Base-by-base conservation (phyloP, 805 yeast genomes). In the Metschnikowia bowlesiae region DNA sequence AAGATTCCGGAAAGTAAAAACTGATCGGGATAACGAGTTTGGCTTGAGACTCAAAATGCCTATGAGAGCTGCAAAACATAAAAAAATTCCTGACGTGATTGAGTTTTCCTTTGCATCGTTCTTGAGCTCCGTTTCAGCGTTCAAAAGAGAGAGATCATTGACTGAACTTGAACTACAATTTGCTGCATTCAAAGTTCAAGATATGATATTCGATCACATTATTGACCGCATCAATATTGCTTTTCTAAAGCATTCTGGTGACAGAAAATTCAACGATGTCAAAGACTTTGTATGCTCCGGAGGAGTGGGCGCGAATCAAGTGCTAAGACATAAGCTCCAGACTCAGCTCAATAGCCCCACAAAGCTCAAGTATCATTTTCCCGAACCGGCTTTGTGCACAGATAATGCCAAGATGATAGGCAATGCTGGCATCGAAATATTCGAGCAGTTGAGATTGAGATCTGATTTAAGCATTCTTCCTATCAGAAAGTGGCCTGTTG, bases 391-490 rank as follows among this genome's bases (percentile, higher is more conserved):
- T 1, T 70, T 90, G 52, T 94, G 99, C 63, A 89, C 97, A 0
- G 99, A 94, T 62, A 94, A 94, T 65, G 96, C 97, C 0, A 81
- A 89, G 2, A 94, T 94, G 99, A 94, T 94, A 47, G 99, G 97
- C 1, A 89, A 95, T 83, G 96, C 98, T 0, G 99, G 97, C 0
- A 88, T 92, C 8, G 97, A 92, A 64, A 68, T 91, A 16, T 85
- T 71, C 62, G 96, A 90, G 62, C 57, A 63, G 14, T 76, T 78
- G 6, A 63, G 68, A 16, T 39, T 66, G 18, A 69, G 75, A 10
- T 79, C 90, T 0, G 78, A 75, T 6, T 59, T 87, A 39, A 75
- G 68, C 9, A 79, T 82, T 2, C 60, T 76, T n/a, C 95, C 96
- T 1, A 71, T 81, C 1, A 72, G 89, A 43, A 88, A 83, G 66